A percentile compares a stretch with the other conserved stretches of the same genome.
These are phyloP conservation scores for Fraxinus angustifolia DNA, from an alignment of 305 asterid species.

Conservation along the genomic window DNA sequence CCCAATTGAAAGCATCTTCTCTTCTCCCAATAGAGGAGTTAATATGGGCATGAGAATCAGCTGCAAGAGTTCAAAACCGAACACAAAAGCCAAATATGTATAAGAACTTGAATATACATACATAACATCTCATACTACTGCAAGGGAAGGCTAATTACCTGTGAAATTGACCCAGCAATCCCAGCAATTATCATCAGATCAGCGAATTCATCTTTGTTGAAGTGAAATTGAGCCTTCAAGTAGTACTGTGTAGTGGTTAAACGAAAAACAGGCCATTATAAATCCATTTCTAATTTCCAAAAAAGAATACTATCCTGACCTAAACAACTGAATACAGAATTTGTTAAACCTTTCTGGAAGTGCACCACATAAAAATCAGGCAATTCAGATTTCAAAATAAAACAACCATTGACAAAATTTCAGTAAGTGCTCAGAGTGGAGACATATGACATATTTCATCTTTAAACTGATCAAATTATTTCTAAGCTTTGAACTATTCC, in stretches of 20 bases:
- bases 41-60: slow-evolving; percentile 71
- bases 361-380: neutral
- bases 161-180: slow-evolving; percentile 70
- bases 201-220: slow-evolving; percentile 82
- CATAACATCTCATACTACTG: neutral
- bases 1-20: slow-evolving; percentile 65
- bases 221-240: slow-evolving; percentile 88
- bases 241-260: slow-evolving; percentile 50
- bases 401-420: neutral
- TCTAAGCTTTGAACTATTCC: neutral
- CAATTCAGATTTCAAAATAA: neutral
- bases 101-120: neutral
- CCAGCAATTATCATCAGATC: slow-evolving; percentile 78
- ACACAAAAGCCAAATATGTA: neutral
- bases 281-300: neutral
- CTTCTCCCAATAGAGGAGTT: slow-evolving; percentile 77
- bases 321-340: neutral
- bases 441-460: neutral
- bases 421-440: neutral
- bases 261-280: neutral
- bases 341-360: neutral
- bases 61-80: slow-evolving; percentile 38
- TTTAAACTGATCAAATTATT: neutral
- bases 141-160: slow-evolving; percentile 35
- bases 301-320: neutral